Percentiles rank a stretch among this genome's conserved stretches.
Conservation (phyloP, 108 stramenopile genomes). For the Cyclotella kingstonii region DNA sequence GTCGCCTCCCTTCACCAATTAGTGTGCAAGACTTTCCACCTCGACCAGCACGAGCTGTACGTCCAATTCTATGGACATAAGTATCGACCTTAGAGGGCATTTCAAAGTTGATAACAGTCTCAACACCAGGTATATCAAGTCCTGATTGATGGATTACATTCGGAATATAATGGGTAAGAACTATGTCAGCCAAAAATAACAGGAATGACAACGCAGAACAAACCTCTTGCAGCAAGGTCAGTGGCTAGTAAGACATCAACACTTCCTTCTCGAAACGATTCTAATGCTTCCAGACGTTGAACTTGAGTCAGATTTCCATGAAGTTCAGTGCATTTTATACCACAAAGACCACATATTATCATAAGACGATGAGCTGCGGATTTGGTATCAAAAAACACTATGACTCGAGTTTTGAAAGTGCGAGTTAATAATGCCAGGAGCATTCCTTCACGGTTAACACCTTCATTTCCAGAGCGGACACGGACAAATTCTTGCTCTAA, state of each 20-base stretch:
- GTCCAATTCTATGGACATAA: constrained; percentile 96
- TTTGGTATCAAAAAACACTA: constrained; percentile 97
- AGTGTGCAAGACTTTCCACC: constrained; percentile 91
- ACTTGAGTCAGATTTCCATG: constrained; percentile 94
- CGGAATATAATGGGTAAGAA: too few relatives aligned
- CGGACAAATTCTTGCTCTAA: constrained; percentile 97
- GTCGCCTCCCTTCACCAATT: constrained; percentile 87
- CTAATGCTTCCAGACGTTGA: constrained; percentile 88
- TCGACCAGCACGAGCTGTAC: constrained; percentile 96
- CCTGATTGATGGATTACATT: too few relatives aligned
- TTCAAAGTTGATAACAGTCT: constrained; percentile 96
- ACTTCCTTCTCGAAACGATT: constrained; percentile 86
- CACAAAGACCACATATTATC: constrained; percentile 83
- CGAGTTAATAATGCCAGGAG: constrained; percentile 83
- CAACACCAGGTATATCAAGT: constrained; percentile 86
- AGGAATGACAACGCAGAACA: too few relatives aligned
- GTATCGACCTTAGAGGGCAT: constrained; percentile 93
- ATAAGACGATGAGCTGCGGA: constrained; percentile 85
- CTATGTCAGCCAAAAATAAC: too few relatives aligned
- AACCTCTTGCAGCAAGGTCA: constrained; percentile 97
- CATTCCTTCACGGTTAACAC: constrained; percentile 88
- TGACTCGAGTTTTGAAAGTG: constrained; percentile 79
- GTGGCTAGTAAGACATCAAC: constrained; percentile 94
- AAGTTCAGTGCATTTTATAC: constrained; percentile 86
- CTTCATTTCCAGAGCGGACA: constrained; percentile 80